A percentile compares a stretch with the other conserved stretches of the same genome.
Evolutionary conservation across 371 early-diverging fungal species (phyloP).

Genomic region (Mucor lusitanicus): DNA sequence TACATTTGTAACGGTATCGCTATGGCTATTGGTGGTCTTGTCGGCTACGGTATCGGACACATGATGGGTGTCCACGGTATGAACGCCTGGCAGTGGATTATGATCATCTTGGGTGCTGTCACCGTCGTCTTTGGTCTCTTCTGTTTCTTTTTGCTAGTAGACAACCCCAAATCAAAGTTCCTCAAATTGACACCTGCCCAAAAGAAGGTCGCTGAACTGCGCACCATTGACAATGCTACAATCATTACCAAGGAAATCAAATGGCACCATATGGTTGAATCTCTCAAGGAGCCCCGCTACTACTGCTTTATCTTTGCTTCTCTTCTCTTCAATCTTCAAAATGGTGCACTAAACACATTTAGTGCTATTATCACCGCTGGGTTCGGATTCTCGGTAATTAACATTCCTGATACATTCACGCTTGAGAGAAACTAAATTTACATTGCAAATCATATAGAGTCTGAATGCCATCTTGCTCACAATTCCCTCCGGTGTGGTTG

Average conservation of each 20-base stretch:
- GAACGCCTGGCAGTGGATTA: slow-evolving; percentile 59
- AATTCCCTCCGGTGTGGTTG: slow-evolving; percentile 38
- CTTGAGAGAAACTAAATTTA: not conserved
- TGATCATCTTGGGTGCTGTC: slow-evolving; percentile 38
- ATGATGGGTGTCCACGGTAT: slow-evolving; percentile 45
- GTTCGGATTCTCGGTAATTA: slow-evolving; percentile 43
- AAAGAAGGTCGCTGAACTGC: slow-evolving; percentile 31
- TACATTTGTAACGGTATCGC: slow-evolving; percentile 54
- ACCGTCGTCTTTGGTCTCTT: slow-evolving; percentile 30
- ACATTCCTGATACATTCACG: not conserved
- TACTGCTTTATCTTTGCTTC: slow-evolving; percentile 29
- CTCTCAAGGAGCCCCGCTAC: slow-evolving; percentile 20
- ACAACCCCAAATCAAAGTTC: slow-evolving; percentile 28
- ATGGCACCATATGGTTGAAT: slow-evolving; percentile 12
- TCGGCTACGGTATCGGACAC: slow-evolving; percentile 58
- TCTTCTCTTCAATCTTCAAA: slow-evolving; percentile 39
- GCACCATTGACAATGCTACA: slow-evolving; percentile 28
- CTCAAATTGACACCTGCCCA: slow-evolving; percentile 35
- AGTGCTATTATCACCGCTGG: slow-evolving; percentile 38
- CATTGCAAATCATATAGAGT: slow-evolving; percentile 5
- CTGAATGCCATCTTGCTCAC: slow-evolving; percentile 42
- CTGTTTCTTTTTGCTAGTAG: slow-evolving; percentile 37
- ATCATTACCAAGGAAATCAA: slow-evolving; percentile 11
- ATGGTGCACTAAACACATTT: slow-evolving; percentile 39
- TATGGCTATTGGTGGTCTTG: slow-evolving; percentile 61